Evolutionary conservation across 371 early-diverging fungal species (phyloP), one percentile per base, ranked within the genome.

Genomic region (Circinella minor): DNA sequence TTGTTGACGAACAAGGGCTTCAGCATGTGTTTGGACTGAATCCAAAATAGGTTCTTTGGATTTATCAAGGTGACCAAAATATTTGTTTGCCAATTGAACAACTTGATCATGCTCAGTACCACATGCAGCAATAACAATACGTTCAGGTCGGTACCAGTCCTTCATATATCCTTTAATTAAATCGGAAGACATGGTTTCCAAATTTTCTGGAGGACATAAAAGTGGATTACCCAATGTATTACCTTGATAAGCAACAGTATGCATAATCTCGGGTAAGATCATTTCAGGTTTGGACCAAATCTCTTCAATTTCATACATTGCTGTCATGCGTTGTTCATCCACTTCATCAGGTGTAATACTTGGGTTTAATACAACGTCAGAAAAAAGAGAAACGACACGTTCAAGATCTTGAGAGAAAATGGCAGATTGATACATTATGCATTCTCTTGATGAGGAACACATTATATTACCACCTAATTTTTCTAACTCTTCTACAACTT

Each of bases 381-480:
- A 90, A 70, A 96, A 89, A 18, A 96, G 82, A 10, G 87, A 74
- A 46, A 96, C 65, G 18, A 94, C 89, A 27, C 87, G 81, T 5
- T 85, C 81, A 11, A 96, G 77, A 76, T 96, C 95, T 72, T 94
- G 89, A 15, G 88, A 89, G 76, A 97, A 94, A 34, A 97, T 92
- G 4, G 96, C 90, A 0, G 94, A 92, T 78, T 96, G 97, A 77
- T 96, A 96, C 91, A 96, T 93, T 78, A 97, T 94, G 60, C 91
- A 89, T 79, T 98, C 99, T 20, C 98, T 91, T n/a, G 94, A 91
- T 47, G 93, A 90, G 39, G 94, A 93, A 62, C 96, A 92, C 85
- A 91, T 89, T 39, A 98, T 87, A 65, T 95, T 96, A 27, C 97
- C 97, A 15, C 97, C 98, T 18, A 97, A 79, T 20, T 88, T 84